These are phyloP conservation scores for Leishmania tropica DNA, from an alignment of 208 protist species.

Conservation along the genomic window DNA sequence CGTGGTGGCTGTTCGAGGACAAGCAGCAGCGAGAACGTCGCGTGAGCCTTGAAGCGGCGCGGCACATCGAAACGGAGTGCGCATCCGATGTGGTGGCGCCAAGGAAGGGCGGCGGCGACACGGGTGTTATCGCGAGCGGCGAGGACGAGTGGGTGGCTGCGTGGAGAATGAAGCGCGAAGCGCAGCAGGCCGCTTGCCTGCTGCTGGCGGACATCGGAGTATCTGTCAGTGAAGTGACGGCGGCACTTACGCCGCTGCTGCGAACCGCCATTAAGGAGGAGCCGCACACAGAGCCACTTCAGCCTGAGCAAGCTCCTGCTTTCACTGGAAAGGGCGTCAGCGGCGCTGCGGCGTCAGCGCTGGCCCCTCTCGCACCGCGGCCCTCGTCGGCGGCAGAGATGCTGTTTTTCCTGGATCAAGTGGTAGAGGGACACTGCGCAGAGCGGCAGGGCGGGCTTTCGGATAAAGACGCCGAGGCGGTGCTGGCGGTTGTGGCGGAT, in stretches of 20 bases:
- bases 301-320: not conserved
- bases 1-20: constrained; percentile 28
- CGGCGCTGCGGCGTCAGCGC: not conserved
- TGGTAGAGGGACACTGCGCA: constrained; percentile 17
- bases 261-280: constrained; percentile 3
- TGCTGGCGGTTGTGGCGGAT: constrained; percentile 9
- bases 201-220: constrained; percentile 15
- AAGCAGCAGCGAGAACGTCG: constrained; percentile 16
- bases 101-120: not conserved
- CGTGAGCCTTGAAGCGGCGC: not conserved
- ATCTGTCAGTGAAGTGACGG: constrained; percentile 11
- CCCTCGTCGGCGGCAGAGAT: constrained; percentile 3
- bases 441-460: constrained; percentile 8
- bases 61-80: not conserved
- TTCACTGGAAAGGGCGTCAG: not conserved
- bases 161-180: constrained; percentile 13
- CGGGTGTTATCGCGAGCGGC: too few relatives aligned
- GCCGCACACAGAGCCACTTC: not conserved
- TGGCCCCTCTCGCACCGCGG: not conserved
- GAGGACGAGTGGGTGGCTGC: not conserved
- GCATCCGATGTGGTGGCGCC: not conserved
- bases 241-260: constrained; percentile 5
- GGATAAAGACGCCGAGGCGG: constrained; percentile 10
- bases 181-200: constrained; percentile 13
- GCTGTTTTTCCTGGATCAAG: constrained; percentile 23